A percentile compares a stretch with the other conserved stretches of the same genome.
These are phyloP conservation scores for Conoideocrella luteorostrata DNA, from an alignment of 2,329 filamentous ascomycete genomes.

Conservation along the genomic window DNA sequence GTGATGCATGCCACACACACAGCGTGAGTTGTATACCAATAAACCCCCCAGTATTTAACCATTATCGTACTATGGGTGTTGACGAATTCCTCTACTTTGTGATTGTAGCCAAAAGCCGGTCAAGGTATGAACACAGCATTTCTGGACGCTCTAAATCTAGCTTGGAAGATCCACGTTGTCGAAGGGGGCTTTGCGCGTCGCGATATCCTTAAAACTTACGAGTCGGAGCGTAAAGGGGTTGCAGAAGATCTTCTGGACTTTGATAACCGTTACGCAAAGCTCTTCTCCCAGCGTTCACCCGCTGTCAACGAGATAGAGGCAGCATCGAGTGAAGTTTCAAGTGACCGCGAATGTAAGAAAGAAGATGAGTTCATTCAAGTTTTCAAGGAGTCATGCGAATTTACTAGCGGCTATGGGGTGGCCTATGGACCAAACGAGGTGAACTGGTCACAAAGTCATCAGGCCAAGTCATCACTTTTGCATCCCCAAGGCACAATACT, in stretches of 20 bases:
- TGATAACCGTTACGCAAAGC: slow-evolving; percentile 80
- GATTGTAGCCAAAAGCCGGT: slow-evolving; percentile 64
- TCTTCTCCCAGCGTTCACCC: slow-evolving; percentile 76
- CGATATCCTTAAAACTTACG: slow-evolving; percentile 74
- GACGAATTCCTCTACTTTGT: slow-evolving; percentile 7
- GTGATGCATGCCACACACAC: slow-evolving; percentile 75
- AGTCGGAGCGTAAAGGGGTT: slow-evolving; percentile 75
- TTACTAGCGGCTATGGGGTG: slow-evolving; percentile 88
- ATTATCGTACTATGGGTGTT: not conserved
- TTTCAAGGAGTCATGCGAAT: slow-evolving; percentile 87
- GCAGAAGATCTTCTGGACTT: slow-evolving; percentile 81
- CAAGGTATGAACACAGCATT: slow-evolving; percentile 79
- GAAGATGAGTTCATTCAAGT: slow-evolving; percentile 78
- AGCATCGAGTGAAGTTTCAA: slow-evolving; percentile 40
- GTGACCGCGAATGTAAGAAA: slow-evolving; percentile 19
- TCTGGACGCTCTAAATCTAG: slow-evolving; percentile 78
- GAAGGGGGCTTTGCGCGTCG: slow-evolving; percentile 74
- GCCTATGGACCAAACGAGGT: slow-evolving; percentile 74
- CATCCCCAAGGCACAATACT: slow-evolving; percentile 60
- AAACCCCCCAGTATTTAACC: not conserved
- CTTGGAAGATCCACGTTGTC: slow-evolving; percentile 93
- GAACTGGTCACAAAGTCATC: slow-evolving; percentile 74
- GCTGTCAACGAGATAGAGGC: slow-evolving; percentile 66
- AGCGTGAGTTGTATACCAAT: slow-evolving; percentile 44
- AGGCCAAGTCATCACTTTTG: slow-evolving; percentile 64